Evolutionary conservation across 768 basidiomycete genomes (phyloP).

Genomic region (Punctularia strigosozonata): DNA sequence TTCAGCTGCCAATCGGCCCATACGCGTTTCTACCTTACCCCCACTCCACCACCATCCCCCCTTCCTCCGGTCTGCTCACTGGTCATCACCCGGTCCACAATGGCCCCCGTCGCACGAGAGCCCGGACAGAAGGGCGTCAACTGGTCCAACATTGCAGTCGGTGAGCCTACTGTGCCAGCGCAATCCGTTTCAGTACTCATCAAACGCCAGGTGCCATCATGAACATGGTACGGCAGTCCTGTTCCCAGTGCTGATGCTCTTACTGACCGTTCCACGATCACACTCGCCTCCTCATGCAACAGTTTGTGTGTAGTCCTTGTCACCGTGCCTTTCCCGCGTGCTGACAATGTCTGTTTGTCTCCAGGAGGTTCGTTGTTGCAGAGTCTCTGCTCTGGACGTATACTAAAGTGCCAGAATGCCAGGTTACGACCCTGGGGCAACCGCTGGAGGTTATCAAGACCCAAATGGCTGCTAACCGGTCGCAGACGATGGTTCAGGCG

Average conservation of each 20-base stretch:
- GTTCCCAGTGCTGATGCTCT: conserved; percentile 7
- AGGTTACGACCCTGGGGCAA: conserved; percentile 98
- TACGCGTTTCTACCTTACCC: too few species aligned
- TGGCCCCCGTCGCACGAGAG: too few species aligned
- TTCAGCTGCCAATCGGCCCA: too few species aligned
- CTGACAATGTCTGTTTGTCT: conserved; percentile 16
- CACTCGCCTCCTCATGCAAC: conserved; percentile 3
- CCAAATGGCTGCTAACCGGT: conserved; percentile 97
- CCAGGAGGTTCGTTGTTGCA: conserved; percentile 45
- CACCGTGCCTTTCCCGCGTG: conserved; percentile 5
- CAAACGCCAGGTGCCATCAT: conserved; percentile 87
- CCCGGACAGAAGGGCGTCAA: conserved; percentile 86
- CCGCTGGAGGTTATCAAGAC: conserved; percentile 98
- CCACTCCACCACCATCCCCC: conserved; percentile 6
- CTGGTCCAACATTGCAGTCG: conserved; percentile 94
- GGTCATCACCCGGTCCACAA: too few species aligned
- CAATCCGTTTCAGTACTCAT: neutral
- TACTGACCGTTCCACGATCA: conserved; percentile 2
- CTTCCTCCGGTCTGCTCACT: conserved; percentile 25
- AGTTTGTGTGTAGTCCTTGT: conserved; percentile 22
- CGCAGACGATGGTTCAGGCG: conserved; percentile 83
- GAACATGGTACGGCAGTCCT: conserved; percentile 82
- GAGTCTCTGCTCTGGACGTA: neutral
- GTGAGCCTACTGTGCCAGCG: conserved; percentile 30
- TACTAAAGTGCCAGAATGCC: neutral